Base-by-base conservation (phyloP, 208 protist species). In the Leishmania martiniquensis region DNA sequence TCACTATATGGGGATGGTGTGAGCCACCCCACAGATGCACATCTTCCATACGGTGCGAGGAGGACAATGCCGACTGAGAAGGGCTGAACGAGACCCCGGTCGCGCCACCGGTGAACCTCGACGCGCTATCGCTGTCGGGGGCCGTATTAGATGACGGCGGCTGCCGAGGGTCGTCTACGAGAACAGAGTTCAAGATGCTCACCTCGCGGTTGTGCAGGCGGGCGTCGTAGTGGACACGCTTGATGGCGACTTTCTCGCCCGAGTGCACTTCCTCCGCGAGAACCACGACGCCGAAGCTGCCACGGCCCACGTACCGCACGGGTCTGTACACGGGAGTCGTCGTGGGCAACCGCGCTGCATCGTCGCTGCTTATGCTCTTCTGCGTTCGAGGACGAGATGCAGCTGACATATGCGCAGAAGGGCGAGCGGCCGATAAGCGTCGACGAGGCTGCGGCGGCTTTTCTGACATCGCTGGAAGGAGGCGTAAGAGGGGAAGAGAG, bases 171-270 rank as follows among this genome's bases (percentile, higher is more conserved):
- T 42, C 63, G 25, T 82, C 78, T 2, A 80, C 77, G 17, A 92
- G 83, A 45, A 90, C 72, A 55, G 97, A 84, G n/a, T 95, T 89
- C 92, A 99, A 98, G 25, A 99, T 99, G 65, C 96, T 79, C 20
- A 99, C 89, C 83, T 99, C 99, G 65, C 99, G 92, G 82, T 99
- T 99, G 85, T 98, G 99, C 73, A 98, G 98, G n/a, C 98, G 86
- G 42, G 94, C 88, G 83, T 99, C 99, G 82, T 99, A 96, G 54
- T 99, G 88, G 42, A 99, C 98, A 75, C 98, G 98, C 81, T 99
- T 99, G 72, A 99, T 98, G 57, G 99, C 99, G 22, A 99, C 98
- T 22, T 87, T 72, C 63, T 98, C 90, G 49, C 92, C 90, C 12
- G 94, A 98, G 55, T 96, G 89, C 47, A 77, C 57, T 17, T 90